These are phyloP conservation scores for Kazachstania martiniae DNA, from an alignment of 805 yeast genomes.

Conservation along the genomic window DNA sequence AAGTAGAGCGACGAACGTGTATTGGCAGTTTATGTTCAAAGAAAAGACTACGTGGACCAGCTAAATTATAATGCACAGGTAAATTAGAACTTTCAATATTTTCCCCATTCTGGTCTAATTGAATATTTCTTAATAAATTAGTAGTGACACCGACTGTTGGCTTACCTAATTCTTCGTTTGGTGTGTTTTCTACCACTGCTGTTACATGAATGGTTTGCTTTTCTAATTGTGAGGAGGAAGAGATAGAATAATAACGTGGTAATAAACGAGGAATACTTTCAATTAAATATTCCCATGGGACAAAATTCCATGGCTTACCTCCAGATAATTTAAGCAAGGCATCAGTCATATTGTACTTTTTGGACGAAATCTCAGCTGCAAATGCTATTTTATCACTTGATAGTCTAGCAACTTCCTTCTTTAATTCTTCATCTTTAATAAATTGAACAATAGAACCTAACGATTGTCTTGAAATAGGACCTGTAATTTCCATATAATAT, in stretches of 20 bases:
- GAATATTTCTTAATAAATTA: constrained; percentile 68
- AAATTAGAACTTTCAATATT: constrained; percentile 19
- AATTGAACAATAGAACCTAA: constrained; percentile 63
- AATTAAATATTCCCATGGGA: constrained; percentile 76
- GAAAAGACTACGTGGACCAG: constrained; percentile 66
- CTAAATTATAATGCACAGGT: constrained; percentile 51
- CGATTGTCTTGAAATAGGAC: constrained; percentile 86
- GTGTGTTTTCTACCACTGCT: constrained; percentile 75
- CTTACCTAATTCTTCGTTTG: constrained; percentile 12
- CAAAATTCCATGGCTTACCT: constrained; percentile 59
- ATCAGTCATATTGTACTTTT: constrained; percentile 66
- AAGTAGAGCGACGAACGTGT: constrained; percentile 89
- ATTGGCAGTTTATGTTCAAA: constrained; percentile 59
- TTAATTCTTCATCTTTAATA: constrained; percentile 57
- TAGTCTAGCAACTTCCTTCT: constrained; percentile 32
- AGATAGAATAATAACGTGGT: constrained; percentile 96
- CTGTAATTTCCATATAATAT: constrained; percentile 82
- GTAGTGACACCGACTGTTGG: constrained; percentile 71
- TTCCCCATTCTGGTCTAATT: constrained; percentile 44
- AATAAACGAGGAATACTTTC: constrained; percentile 76
- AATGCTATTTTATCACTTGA: constrained; percentile 62
- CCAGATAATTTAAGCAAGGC: constrained; percentile 51
- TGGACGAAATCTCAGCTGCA: constrained; percentile 49
- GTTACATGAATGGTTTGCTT: constrained; percentile 73
- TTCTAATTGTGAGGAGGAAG: constrained; percentile 75